phyloP scores from a whole-genome alignment of 768 basidiomycete species.

The Fomitopsis serialis region DNA sequence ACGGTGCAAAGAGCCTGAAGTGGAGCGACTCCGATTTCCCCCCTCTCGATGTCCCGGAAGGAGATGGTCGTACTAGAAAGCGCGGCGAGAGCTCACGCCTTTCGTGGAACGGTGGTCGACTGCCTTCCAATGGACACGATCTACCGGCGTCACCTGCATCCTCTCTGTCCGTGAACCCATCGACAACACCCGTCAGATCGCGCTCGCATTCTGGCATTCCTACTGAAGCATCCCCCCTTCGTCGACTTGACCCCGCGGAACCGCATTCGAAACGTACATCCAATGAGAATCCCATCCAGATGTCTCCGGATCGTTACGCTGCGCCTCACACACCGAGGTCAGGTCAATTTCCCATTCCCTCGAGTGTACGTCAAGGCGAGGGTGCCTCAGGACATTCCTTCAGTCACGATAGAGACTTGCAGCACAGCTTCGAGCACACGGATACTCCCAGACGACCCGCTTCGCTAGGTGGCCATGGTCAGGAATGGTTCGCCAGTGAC shows the following conservation, averaged over 20 bases:
- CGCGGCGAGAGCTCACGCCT: neutral
- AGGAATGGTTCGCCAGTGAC: neutral
- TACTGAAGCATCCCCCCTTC: neutral
- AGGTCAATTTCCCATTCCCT: no score
- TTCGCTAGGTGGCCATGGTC: neutral
- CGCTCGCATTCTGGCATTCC: neutral
- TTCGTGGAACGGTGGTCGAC: neutral
- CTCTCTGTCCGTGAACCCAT: conserved; percentile 14
- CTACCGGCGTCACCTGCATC: conserved; percentile 10
- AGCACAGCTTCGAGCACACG: neutral
- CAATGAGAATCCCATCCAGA: no score
- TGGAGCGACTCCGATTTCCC: conserved; percentile 15
- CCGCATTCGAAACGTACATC: no score
- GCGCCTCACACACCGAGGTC: no score
- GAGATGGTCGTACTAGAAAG: neutral
- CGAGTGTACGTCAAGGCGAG: no score
- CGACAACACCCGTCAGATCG: conserved; percentile 5
- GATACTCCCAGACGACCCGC: neutral
- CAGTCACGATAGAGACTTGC: no score
- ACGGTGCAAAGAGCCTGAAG: conserved; percentile 2
- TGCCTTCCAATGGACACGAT: neutral
- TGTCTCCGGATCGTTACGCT: no score
- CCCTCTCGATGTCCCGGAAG: conserved; percentile 3
- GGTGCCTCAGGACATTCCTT: no score
- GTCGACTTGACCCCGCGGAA: neutral